A percentile compares a stretch with the other conserved stretches of the same genome.
phyloP scores from a whole-genome alignment of 352 stramenopile genomes.

The Pythium sukuiense region DNA sequence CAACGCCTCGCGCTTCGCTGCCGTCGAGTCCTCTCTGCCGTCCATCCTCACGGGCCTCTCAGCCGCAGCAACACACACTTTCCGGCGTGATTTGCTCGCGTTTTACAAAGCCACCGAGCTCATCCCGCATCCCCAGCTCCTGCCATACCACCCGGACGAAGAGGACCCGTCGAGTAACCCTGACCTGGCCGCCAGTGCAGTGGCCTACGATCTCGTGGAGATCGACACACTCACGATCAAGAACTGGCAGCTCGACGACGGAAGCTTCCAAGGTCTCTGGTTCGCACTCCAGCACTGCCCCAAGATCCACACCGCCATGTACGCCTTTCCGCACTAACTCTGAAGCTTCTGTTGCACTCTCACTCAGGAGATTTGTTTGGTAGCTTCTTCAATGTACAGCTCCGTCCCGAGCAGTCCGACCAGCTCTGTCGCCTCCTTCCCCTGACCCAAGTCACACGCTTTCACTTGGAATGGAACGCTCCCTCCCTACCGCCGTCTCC shows the following conservation, averaged over 20 bases:
- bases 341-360: too few species aligned
- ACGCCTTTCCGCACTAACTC: conserved; percentile 7
- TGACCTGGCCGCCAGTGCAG: not conserved
- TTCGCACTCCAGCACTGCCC: conserved; percentile 49
- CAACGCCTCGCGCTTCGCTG: conserved; percentile 41
- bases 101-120: conserved; percentile 58
- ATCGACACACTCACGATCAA: conserved; percentile 54
- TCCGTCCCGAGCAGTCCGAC: conserved; percentile 49
- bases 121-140: conserved; percentile 62
- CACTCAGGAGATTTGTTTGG: not conserved
- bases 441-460: conserved; percentile 45
- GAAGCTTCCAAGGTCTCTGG: conserved; percentile 50
- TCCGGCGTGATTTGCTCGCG: conserved; percentile 61
- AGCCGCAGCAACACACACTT: conserved; percentile 30
- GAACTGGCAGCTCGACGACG: conserved; percentile 71
- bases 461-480: conserved; percentile 75
- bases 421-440: conserved; percentile 52
- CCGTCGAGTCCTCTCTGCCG: conserved; percentile 23
- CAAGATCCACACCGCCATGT: conserved; percentile 59
- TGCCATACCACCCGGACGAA: conserved; percentile 59
- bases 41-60: conserved; percentile 14
- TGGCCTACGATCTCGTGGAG: conserved; percentile 62
- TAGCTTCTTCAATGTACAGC: conserved; percentile 67
- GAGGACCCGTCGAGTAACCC: conserved; percentile 48
- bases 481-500: not conserved